Evolutionary conservation across 2,329 filamentous ascomycete species (phyloP).

Genomic region (Ophiocordyceps unilateralis): DNA sequence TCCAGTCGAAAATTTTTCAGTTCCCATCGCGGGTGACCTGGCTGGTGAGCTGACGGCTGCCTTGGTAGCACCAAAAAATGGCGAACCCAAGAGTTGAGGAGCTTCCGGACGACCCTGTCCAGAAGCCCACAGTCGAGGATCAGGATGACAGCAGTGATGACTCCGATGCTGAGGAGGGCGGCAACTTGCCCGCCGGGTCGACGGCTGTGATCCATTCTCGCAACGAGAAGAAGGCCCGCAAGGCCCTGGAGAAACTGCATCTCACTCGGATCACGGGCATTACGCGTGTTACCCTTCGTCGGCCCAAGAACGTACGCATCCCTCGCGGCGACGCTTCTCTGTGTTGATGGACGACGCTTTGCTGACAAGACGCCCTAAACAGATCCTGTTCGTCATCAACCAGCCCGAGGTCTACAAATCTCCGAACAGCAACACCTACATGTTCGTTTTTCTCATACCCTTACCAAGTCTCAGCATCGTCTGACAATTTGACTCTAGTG

Average conservation of each 20-base stretch:
- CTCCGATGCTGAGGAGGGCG: constrained; percentile 62
- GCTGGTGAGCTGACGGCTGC: constrained; percentile 1
- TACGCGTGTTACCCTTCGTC: constrained; percentile 90
- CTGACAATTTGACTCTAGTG: constrained; percentile 33
- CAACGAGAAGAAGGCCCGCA: constrained; percentile 99
- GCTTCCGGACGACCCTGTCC: constrained; percentile 76
- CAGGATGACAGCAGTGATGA: constrained; percentile 57
- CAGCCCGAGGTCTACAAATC: constrained; percentile 99
- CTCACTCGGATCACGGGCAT: constrained; percentile 93
- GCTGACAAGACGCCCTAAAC: constrained; percentile 5
- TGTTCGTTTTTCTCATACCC: constrained; percentile 32
- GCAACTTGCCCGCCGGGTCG: constrained; percentile 63
- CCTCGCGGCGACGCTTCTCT: constrained; percentile 5
- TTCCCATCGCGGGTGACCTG: too few species aligned
- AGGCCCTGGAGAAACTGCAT: constrained; percentile 97
- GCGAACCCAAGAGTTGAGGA: constrained; percentile 97
- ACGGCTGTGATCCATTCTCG: constrained; percentile 88
- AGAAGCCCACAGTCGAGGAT: constrained; percentile 65
- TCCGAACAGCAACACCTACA: constrained; percentile 98
- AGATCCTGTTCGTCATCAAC: constrained; percentile 99
- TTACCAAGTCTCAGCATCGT: background rate
- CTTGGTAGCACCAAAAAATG: constrained; percentile 42
- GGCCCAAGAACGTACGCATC: constrained; percentile 91
- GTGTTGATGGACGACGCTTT: background rate
- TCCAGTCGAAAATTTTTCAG: constrained; percentile 2